Base-by-base conservation (phyloP, 805 yeast species). In the Ogataea populi-albae region DNA sequence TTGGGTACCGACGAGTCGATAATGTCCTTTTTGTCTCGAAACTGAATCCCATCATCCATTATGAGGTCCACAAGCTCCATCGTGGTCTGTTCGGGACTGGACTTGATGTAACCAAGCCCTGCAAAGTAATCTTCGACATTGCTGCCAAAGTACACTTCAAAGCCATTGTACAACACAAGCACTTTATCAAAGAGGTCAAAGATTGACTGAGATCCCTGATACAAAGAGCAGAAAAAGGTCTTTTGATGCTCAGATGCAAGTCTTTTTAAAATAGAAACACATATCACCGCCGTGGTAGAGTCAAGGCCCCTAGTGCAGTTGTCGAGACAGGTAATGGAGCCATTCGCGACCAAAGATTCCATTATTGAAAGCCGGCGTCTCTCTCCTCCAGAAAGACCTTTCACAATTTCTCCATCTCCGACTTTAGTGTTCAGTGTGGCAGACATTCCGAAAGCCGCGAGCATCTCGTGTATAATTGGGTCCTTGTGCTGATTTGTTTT, bases 231-330 rank as follows among this genome's bases (percentile, higher is more conserved):
- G 5, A 51, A 19, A 9, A 47, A 41, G 3, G 47, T 34, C 32
- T 38, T 34, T 5, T 38, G 23, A 4, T 40, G 30, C n/a, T 43
- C 28, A 12, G 34, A 31, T 3, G 55, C 37, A 2, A 46, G 27
- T 16, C 44, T 71, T 49, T 83, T 77, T 42, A 85, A 66, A 15
- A 86, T 81, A 43, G 76, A 68, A 26, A 82, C 69, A 51, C 77
- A 85, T 54, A 83, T 89, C 45, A 81, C 66, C 3, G 95, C 94
- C 26, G 93, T 84, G 8, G 93, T 83, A 4, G 93, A 73, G 62
- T 85, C 95, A 41, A 86, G 68, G 50, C 95, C 95, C 65, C 93
- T 75, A 5, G 95, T 86, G 5, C 91, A 82, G 53, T 86, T 86
- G 65, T 85, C 89, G 77, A 85, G 81, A 59, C 84, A 77, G 45